These are phyloP conservation scores for Boletus reticuloceps DNA, from an alignment of 768 basidiomycete genomes.

Conservation along the genomic window DNA sequence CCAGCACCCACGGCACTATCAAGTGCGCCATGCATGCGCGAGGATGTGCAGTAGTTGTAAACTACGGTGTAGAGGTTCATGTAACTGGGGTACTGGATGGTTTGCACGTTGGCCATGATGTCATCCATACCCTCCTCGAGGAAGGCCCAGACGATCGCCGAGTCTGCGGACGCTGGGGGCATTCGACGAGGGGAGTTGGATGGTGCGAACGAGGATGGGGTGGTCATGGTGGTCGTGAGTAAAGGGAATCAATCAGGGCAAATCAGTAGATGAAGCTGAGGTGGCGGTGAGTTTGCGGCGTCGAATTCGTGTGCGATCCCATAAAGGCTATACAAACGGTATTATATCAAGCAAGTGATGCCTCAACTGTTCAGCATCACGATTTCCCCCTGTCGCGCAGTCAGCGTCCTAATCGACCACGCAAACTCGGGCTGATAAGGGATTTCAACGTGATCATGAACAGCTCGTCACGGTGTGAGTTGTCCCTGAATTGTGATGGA, in stretches of 20 bases:
- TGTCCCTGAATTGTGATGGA: conserved; percentile 62
- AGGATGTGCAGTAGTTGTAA: too few species aligned
- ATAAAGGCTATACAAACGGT: too few species aligned
- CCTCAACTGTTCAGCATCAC: conserved; percentile 41
- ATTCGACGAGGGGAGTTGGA: conserved; percentile 44
- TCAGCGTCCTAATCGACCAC: conserved; percentile 83
- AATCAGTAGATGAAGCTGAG: conserved; percentile 8
- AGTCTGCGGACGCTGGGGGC: conserved; percentile 67
- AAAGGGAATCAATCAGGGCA: not conserved
- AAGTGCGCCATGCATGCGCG: too few species aligned
- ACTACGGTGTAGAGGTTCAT: too few species aligned
- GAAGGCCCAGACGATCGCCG: conserved; percentile 81
- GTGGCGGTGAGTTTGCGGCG: conserved; percentile 24
- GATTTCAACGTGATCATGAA: conserved; percentile 99
- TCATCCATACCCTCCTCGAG: conserved; percentile 86
- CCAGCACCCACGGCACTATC: too few species aligned
- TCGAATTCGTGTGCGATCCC: conserved; percentile 7
- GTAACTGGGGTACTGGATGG: too few species aligned
- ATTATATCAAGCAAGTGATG: too few species aligned
- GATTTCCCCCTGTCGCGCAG: conserved; percentile 67
- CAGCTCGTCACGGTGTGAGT: conserved; percentile 76
- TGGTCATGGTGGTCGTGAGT: conserved; percentile 33
- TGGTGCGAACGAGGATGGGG: conserved; percentile 29
- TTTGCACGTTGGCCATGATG: conserved; percentile 93
- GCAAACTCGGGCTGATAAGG: conserved; percentile 87